These are phyloP conservation scores for Dactylonectria estremocensis DNA, from an alignment of 2,329 filamentous ascomycete genomes.

Conservation along the genomic window DNA sequence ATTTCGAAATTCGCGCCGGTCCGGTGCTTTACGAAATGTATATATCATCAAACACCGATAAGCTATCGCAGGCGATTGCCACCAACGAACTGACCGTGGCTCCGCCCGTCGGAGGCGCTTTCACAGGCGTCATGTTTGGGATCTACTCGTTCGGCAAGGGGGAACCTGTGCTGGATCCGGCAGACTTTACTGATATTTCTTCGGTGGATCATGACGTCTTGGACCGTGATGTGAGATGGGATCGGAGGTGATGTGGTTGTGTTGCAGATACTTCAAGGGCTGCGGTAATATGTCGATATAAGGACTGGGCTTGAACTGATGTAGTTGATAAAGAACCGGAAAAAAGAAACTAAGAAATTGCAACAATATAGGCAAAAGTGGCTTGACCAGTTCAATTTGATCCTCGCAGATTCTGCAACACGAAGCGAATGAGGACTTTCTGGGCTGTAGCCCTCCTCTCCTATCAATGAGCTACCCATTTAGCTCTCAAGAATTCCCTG, in stretches of 20 bases:
- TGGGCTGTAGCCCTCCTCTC: no score
- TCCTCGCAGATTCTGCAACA: no score
- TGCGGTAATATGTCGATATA: no score
- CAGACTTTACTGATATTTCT: constrained; percentile 33
- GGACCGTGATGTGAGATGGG: no score
- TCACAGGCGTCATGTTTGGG: constrained; percentile 44
- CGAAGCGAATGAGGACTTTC: no score
- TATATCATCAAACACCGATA: not conserved
- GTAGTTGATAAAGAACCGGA: no score
- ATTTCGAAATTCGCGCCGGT: constrained; percentile 10
- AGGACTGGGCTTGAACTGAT: no score
- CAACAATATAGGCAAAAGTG: no score
- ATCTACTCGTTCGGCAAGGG: constrained; percentile 41
- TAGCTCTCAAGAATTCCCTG: not conserved
- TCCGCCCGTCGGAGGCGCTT: constrained; percentile 41
- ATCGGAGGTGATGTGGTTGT: no score
- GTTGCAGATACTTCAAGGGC: no score
- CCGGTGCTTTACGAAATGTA: constrained; percentile 28
- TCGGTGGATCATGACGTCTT: not conserved
- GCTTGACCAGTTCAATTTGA: no score
- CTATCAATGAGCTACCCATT: not conserved
- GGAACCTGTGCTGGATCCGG: constrained; percentile 41
- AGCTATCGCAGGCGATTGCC: not conserved
- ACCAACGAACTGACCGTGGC: constrained; percentile 29
- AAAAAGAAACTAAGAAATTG: no score